Base-by-base conservation (phyloP, 352 stramenopile genomes). In the Phytophthora colocasiae region DNA sequence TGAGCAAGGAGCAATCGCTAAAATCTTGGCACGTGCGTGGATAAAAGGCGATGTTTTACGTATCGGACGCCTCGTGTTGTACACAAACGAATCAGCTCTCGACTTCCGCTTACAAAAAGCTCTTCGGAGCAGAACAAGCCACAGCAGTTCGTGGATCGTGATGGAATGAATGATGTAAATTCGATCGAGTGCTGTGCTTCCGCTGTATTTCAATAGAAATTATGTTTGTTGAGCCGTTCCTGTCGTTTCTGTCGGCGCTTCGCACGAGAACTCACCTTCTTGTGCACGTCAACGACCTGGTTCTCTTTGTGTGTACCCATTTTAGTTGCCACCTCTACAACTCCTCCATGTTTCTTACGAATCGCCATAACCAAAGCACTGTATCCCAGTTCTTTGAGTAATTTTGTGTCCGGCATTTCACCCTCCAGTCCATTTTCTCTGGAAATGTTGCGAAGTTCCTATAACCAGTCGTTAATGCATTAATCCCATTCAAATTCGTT, bases 341-440 rank as follows among this genome's bases (percentile, higher is more conserved):
- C 80, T 6, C 87, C 85, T 24, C 87, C 87, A 62, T 95, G 87
- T 49, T 93, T 93, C 62, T 95, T 95, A 39, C 83, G 87, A 60
- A 95, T 93, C 7, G 87, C 83, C 31, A 85, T 63, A 36, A 95
- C 71, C 22, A 95, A 62, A 3, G 80, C 69, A 12, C 73, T 66
- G 52, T 92, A 81, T 10, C 85, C 87, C 14, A 90, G 69, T 1
- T 80, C 67, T 49, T 95, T 95, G 0, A 95, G 75, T 36, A 85
- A 17, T 57, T 90, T 90, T 0, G 85, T 93, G 56, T 91, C 82
- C 2, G 85, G 84, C 49, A 92, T 75, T 6, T 43, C 39, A 36
- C 73, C 69, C 2, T 59, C 63, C 38, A 83, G 69, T 26, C 67
- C 69, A 15, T 90, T 73, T 59, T 89, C 70, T 7, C 72, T 52